These are phyloP conservation scores for Earliella scabrosa DNA, from an alignment of 1,284 basidiomycete genomes.

Conservation along the genomic window DNA sequence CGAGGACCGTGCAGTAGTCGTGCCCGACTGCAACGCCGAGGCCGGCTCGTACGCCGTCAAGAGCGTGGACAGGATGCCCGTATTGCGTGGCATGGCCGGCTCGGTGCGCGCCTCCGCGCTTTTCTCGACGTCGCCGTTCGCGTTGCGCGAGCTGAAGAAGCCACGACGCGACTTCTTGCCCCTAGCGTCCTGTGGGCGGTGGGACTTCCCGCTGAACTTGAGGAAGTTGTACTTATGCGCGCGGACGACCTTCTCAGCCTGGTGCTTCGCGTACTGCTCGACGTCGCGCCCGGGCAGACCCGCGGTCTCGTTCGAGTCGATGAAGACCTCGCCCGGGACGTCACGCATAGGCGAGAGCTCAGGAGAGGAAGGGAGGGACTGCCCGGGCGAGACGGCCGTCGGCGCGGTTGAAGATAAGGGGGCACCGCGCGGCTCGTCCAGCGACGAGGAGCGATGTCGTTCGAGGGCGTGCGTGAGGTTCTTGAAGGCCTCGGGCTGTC, in stretches of 20 bases:
- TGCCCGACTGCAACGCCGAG: conserved; percentile 21
- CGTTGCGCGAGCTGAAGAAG: conserved; percentile 25
- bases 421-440: conserved; percentile 2
- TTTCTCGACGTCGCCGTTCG: conserved; percentile 31
- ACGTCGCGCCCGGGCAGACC: conserved; percentile 38
- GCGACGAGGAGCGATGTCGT: conserved; percentile 37
- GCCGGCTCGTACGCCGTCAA: conserved; percentile 54
- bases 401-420: conserved; percentile 9
- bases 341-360: conserved; percentile 21
- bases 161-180: conserved; percentile 14
- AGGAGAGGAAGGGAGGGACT: conserved; percentile 23
- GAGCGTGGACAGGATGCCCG: conserved; percentile 56
- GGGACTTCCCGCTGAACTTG: conserved; percentile 14
- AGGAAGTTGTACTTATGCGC: conserved; percentile 31
- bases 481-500: conserved; percentile 54
- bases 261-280: conserved; percentile 32
- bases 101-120: conserved; percentile 23
- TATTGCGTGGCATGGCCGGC: conserved; percentile 22
- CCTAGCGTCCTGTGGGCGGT: conserved; percentile 1
- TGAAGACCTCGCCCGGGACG: conserved; percentile 36
- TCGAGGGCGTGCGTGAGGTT: conserved; percentile 50
- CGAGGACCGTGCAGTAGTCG: conserved; percentile 27
- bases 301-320: conserved; percentile 37
- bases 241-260: conserved; percentile 26
- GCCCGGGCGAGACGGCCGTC: conserved; percentile 25